Percentiles rank a stretch among this genome's conserved stretches.
Conservation (phyloP, 495 filamentous ascomycete species). For the Xylaria sp. region DNA sequence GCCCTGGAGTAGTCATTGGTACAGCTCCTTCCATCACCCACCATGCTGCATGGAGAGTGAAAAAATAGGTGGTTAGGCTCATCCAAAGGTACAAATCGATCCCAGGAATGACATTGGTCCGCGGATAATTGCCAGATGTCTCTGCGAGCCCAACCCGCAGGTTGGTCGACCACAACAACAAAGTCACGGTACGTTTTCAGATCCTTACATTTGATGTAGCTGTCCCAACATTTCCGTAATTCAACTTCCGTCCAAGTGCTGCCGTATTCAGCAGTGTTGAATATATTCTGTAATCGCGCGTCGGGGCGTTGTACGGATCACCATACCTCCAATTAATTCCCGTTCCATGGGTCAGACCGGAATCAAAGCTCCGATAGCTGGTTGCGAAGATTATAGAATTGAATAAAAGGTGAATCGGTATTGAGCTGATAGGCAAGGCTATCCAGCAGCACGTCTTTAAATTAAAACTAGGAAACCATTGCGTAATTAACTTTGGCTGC, state of each 20-base stretch:
- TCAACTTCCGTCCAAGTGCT: constrained; percentile 27
- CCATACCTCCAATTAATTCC: not conserved
- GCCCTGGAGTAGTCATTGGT: not conserved
- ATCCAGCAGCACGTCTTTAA: constrained; percentile 38
- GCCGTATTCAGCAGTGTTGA: not conserved
- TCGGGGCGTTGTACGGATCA: not conserved
- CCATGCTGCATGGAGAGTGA: constrained; percentile 22
- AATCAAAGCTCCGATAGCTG: constrained; percentile 44
- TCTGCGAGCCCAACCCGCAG: constrained; percentile 33
- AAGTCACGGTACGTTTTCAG: constrained; percentile 28
- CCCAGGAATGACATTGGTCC: constrained; percentile 31
- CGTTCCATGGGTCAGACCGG: constrained; percentile 35
- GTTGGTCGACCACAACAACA: constrained; percentile 27
- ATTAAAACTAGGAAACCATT: constrained; percentile 40
- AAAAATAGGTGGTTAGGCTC: constrained; percentile 34
- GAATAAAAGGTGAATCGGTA: constrained; percentile 42
- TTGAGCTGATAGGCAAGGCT: constrained; percentile 35
- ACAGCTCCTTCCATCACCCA: not conserved
- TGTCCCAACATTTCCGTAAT: constrained; percentile 3
- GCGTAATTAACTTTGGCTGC: too few species aligned
- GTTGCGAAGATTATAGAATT: constrained; percentile 35
- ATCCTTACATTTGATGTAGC: not conserved
- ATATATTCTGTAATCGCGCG: not conserved
- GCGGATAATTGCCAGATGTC: constrained; percentile 33
- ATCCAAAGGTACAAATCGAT: constrained; percentile 26